Base-by-base conservation (phyloP, 192 early-diverging fungal genomes). In the Chytriomyces hyalinus region DNA sequence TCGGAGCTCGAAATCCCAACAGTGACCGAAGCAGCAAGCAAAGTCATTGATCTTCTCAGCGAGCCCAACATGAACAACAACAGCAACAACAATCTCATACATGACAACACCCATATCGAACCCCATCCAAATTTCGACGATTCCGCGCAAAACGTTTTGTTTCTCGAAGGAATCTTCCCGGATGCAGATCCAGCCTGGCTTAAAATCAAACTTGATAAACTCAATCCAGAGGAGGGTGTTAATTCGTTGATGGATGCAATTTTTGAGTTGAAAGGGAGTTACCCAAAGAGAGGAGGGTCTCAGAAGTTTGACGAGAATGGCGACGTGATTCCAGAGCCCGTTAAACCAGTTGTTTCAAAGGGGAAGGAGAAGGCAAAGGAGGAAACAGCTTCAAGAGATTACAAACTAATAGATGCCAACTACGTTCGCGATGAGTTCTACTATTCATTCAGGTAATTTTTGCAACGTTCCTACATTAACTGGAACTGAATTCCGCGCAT, bases 151-250 rank as follows among this genome's bases (percentile, higher is more conserved):
- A 36, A 15, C 2, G 3, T 71, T 3, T 15, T 20, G 24, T 73
- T 73, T 48, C 20, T 44, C 61, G 45, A 36, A n/a, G 61, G 61
- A 36, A 13, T 73, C 22, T 73, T 73, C 28, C 57, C 57, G 10
- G 72, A 73, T 20, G 72, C 72, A 20, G 72, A 73, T 63, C 72
- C 72, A 7, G 72, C 24, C 36, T 73, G 72, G 72, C 72, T 73
- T 3, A 11, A 15, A 49, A 9, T 45, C 11, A 50, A 73, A 44
- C 24, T 73, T 13, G 9, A 13, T n/a, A 45, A 13, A n/a, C 13
- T 45, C 17, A 28, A 5, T 13, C 8, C 36, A 5, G 44, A 46
- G 47, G 22, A 28, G 44, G 13, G 11, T 2, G 59, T 63, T 8
- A 20, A 63, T 36, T 57, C 61, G 60, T 24, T 59, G 7, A 61